phyloP scores from a whole-genome alignment of 257 asterid species.

The Przewalskia tangutica region DNA sequence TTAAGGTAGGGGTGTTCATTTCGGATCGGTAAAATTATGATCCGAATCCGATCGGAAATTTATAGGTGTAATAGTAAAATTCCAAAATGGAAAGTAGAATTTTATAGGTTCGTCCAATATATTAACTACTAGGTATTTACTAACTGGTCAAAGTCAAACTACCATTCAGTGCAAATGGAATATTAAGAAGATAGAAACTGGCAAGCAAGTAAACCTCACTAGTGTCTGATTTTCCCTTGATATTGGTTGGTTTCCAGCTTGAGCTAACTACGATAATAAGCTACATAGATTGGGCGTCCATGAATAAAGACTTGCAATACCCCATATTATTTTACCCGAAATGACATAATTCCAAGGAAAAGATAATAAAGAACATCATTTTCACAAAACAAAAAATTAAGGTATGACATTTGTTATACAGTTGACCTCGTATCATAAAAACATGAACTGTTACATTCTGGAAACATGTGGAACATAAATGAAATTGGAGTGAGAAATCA shows the following conservation, averaged over 20 bases:
- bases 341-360: background rate
- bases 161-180: background rate
- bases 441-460: slow-evolving; percentile 10
- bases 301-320: background rate
- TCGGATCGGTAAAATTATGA: too few species aligned
- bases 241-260: too few species aligned
- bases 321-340: background rate
- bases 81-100: too few species aligned
- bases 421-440: background rate
- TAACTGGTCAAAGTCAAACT: background rate
- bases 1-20: background rate
- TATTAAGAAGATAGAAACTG: background rate
- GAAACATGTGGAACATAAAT: slow-evolving; percentile 17
- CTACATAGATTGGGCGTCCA: background rate
- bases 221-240: background rate
- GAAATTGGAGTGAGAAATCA: background rate
- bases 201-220: background rate
- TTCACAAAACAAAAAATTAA: background rate
- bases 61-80: too few species aligned
- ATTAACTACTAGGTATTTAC: background rate
- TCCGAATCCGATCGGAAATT: too few species aligned
- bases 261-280: background rate
- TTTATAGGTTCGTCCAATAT: too few species aligned
- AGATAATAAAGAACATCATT: background rate
- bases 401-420: slow-evolving; percentile 13